These are phyloP conservation scores for Orbilia quercus DNA, from an alignment of 2,329 filamentous ascomycete species.

Conservation along the genomic window DNA sequence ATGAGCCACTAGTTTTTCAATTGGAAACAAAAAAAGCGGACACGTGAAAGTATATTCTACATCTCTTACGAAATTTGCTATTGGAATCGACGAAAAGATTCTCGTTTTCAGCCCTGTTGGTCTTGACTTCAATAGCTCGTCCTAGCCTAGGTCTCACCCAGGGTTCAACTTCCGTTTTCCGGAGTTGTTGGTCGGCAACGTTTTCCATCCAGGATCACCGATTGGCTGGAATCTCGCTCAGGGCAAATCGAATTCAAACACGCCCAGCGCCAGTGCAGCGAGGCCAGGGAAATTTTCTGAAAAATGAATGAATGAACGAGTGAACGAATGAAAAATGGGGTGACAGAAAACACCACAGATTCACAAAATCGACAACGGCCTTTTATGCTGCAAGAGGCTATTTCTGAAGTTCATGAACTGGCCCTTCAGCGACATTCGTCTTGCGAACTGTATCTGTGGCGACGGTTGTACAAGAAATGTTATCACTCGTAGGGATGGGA, in stretches of 20 bases:
- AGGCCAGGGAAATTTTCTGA: too few relatives aligned
- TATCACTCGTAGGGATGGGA: conserved; percentile 26
- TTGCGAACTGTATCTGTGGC: background rate
- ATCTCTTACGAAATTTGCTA: too few relatives aligned
- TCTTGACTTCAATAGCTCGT: conserved; percentile 21
- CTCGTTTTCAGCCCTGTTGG: conserved; percentile 29
- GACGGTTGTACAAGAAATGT: conserved; percentile 9
- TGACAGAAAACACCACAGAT: too few relatives aligned
- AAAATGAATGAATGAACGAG: too few relatives aligned
- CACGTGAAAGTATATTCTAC: conserved; percentile 9
- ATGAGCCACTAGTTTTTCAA: too few relatives aligned
- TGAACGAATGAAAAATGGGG: too few relatives aligned
- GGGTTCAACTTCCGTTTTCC: conserved; percentile 40
- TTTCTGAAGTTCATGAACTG: too few relatives aligned
- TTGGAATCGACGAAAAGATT: background rate
- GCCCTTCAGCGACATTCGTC: too few relatives aligned
- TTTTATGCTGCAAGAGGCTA: too few relatives aligned
- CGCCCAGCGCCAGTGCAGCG: too few relatives aligned
- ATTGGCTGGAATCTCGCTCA: conserved; percentile 37
- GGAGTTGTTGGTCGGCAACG: conserved; percentile 43
- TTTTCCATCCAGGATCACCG: conserved; percentile 40
- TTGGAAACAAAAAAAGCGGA: background rate
- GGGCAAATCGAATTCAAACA: conserved; percentile 16
- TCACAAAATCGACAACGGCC: too few relatives aligned
- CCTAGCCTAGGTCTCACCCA: conserved; percentile 22